Conservation (phyloP, 345 rosid species). For the Hibiscus syriacus region DNA sequence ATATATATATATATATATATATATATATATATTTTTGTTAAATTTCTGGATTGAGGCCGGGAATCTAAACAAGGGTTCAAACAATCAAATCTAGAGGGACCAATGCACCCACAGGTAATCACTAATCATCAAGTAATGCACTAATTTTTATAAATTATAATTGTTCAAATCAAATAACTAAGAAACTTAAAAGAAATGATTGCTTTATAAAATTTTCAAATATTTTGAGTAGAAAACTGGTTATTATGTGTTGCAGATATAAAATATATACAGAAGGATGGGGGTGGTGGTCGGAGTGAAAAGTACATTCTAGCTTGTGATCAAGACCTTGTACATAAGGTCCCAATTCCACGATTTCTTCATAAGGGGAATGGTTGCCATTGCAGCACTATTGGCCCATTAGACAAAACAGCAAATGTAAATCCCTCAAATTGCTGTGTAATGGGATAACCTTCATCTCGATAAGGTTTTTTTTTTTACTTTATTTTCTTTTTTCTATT, state of each 20-base stretch:
- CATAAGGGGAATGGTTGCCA: conserved; percentile 54
- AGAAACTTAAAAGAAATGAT: no score
- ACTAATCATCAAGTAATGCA: neutral
- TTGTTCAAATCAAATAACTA: no score
- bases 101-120: conserved; percentile 65
- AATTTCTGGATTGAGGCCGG: conserved; percentile 39
- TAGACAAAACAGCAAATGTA: conserved; percentile 37
- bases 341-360: conserved; percentile 55
- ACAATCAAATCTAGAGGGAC: conserved; percentile 40
- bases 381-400: conserved; percentile 77
- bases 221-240: no score
- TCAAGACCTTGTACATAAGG: conserved; percentile 40
- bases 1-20: no score
- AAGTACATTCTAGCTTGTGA: conserved; percentile 76
- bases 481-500: no score
- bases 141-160: no score
- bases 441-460: neutral
- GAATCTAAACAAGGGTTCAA: conserved; percentile 39
- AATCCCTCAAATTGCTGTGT: conserved; percentile 53
- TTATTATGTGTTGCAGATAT: conserved; percentile 29
- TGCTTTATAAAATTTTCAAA: no score
- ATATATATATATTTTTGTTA: neutral
- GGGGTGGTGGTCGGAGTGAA: conserved; percentile 78
- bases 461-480: neutral
- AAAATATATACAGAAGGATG: conserved; percentile 72